Percentiles rank a stretch among this genome's conserved stretches.
Conservation (phyloP, 495 filamentous ascomycete genomes). For the Gamarada debralockiae region DNA sequence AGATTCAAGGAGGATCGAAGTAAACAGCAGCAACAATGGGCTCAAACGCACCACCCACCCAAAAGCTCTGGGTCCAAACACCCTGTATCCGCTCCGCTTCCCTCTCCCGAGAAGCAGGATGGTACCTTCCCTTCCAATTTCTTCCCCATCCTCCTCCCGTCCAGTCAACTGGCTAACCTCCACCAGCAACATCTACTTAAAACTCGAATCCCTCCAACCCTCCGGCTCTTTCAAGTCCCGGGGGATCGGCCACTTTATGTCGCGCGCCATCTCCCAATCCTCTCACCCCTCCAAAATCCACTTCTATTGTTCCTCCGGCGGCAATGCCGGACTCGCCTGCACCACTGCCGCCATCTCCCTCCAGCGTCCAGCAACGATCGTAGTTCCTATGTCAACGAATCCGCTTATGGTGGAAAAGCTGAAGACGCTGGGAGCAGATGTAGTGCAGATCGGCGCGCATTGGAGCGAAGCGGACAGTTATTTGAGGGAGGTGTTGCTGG, state of each 20-base stretch:
- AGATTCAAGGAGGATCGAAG: too few species aligned
- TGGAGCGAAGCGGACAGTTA: constrained; percentile 78
- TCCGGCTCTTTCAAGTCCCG: constrained; percentile 94
- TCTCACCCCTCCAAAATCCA: constrained; percentile 41
- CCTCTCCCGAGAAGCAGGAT: constrained; percentile 24
- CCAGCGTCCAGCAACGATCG: constrained; percentile 73
- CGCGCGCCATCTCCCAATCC: constrained; percentile 41
- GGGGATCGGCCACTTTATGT: constrained; percentile 79
- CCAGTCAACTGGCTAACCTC: neutral
- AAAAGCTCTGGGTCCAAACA: constrained; percentile 20
- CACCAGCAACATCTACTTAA: constrained; percentile 65
- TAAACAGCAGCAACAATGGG: constrained; percentile 10
- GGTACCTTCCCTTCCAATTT: constrained; percentile 10
- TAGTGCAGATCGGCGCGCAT: constrained; percentile 65
- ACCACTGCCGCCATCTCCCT: constrained; percentile 70
- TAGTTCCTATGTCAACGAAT: constrained; percentile 67
- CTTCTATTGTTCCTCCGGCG: constrained; percentile 86
- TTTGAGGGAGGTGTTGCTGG: constrained; percentile 60
- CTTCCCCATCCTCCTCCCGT: neutral
- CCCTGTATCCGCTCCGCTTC: constrained; percentile 15
- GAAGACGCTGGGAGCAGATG: constrained; percentile 30
- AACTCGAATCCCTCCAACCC: constrained; percentile 91
- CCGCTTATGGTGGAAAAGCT: constrained; percentile 73
- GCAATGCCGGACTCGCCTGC: constrained; percentile 90
- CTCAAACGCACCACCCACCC: constrained; percentile 5